phyloP scores from a whole-genome alignment of 169 alveolate species.

The Eimeria falciformis region DNA sequence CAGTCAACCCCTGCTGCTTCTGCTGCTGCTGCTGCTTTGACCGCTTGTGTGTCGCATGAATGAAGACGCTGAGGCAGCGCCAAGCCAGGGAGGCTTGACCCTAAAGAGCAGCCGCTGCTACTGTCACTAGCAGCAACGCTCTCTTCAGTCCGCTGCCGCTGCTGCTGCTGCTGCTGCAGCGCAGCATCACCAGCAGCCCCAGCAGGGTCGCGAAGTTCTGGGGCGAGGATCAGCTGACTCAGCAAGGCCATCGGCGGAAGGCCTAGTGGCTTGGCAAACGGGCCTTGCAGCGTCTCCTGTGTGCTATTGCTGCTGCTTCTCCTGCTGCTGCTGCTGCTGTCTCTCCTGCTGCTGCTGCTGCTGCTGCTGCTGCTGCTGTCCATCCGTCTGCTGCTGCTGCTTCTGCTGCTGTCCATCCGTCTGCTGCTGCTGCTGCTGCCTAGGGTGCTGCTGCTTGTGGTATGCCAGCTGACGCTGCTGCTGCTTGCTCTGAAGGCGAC shows the following conservation, averaged over 20 bases:
- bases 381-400: neutral
- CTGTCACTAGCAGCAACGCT: conserved; percentile 16
- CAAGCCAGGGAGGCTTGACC: too few species aligned
- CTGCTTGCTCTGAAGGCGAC: conserved; percentile 3
- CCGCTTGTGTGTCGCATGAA: neutral
- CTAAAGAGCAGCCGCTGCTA: neutral
- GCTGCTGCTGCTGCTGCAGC: conserved; percentile 21
- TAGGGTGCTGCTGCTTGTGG: neutral
- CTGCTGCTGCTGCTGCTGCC: conserved; percentile 11
- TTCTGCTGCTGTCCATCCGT: neutral
- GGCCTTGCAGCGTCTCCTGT: neutral
- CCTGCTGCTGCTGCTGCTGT: neutral
- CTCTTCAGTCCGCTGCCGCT: neutral
- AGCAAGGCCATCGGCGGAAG: conserved; percentile 19
- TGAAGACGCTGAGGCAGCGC: conserved; percentile 38
- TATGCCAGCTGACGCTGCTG: neutral
- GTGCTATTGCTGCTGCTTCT: neutral
- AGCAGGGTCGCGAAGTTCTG: neutral
- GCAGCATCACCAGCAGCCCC: neutral
- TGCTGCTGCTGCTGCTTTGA: conserved; percentile 2
- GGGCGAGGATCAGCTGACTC: conserved; percentile 7
- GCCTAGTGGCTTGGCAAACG: neutral
- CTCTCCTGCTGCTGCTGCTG: conserved; percentile 20
- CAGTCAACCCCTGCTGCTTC: neutral
- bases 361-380: conserved; percentile 33